Base-by-base conservation (phyloP, 176 grass and related monocot species). In the Otatea glauca region DNA sequence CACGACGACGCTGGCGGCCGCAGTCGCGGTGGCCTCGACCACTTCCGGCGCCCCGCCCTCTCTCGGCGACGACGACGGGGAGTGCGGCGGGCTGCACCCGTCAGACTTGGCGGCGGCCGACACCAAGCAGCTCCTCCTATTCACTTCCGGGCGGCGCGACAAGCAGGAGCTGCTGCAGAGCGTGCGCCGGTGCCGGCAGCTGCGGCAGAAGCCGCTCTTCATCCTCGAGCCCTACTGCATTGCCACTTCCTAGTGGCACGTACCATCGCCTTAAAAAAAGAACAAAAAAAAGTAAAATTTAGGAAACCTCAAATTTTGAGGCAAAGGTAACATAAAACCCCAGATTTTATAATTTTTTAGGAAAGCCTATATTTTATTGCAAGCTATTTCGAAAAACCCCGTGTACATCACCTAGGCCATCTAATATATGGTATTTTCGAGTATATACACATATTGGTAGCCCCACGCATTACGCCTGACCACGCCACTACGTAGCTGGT, bases 151-250 rank as follows among this genome's bases (percentile, higher is more conserved):
- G 29, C 71, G 86, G 0, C 72, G 88, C 20, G 88, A 91, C 80
- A 92, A 81, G 89, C 91, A 89, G 50, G 93, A 92, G 81, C 72
- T 99, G 68, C 89, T 99, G 41, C 93, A 85, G 86, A 88, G 68
- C 86, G 86, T 99, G 90, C 81, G 90, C 29, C 81, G 86, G 77
- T 99, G 97, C 97, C 86, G 91, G 71, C 91, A 99, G 86, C 97
- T 96, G 32, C 73, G 90, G 12, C 75, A 89, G 83, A 91, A 84
- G 29, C 90, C 72, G 17, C 75, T 99, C 76, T 99, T 99, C 83
- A 94, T 99, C 74, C 88, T 91, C 77, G 97, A 99, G 83, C 93
- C 84, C 34, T 99, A 91, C 85, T 99, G 91, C 93, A 88, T 99
- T 84, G 90, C 93, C 90, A 91, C 88, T 24, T 91, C 88, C 69